Base-by-base conservation (phyloP, 2,329 filamentous ascomycete genomes). In the Beauveria medogensis region DNA sequence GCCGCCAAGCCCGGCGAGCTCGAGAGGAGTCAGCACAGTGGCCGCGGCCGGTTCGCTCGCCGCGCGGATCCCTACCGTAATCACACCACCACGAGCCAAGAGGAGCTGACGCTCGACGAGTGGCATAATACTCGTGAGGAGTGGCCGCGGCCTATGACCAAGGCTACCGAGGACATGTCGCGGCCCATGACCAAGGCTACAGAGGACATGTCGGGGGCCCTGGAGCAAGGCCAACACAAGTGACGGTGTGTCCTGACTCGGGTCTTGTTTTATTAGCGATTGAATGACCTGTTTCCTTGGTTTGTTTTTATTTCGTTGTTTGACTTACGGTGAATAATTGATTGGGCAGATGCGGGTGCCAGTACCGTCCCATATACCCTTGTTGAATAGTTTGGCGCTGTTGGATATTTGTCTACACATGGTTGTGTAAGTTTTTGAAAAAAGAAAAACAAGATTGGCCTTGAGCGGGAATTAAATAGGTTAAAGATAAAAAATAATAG, bases 71-170 rank as follows among this genome's bases (percentile, higher is more conserved):
- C 54, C 20, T 59, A 46, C 51, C 44, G 53, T 24, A 20, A n/a
- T 5, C 12, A 55, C 22, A 43, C 22, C 37, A 37, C 46, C 18
- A 37, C 61, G 9, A 62, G 61, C 28, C 61, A 62, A 22, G 61
- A 62, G 52, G 61, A 59, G 28, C 26, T 62, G 37, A 62, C 61
- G 30, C 43, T 55, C 16, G 56, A 26, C n/a, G 61, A 62, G 52
- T 60, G 50, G 61, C 47, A 60, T 40, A 37, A 44, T 3, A 55
- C 14, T 14, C 60, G 30, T n/a, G 30, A 58, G 18, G 40, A 46
- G 3, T 54, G 54, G 54, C 34, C 53, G 12, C 44, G 30, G 40
- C 30, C 30, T 7, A 22, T 5, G 43, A 12, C 41, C 26, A 40
- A 53, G 20, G 30, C 34, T 1, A 20, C 50, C 0, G 50, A 37